Evolutionary conservation across 2,329 filamentous ascomycete species (phyloP).

Genomic region (Drechslerella coelobrocha): DNA sequence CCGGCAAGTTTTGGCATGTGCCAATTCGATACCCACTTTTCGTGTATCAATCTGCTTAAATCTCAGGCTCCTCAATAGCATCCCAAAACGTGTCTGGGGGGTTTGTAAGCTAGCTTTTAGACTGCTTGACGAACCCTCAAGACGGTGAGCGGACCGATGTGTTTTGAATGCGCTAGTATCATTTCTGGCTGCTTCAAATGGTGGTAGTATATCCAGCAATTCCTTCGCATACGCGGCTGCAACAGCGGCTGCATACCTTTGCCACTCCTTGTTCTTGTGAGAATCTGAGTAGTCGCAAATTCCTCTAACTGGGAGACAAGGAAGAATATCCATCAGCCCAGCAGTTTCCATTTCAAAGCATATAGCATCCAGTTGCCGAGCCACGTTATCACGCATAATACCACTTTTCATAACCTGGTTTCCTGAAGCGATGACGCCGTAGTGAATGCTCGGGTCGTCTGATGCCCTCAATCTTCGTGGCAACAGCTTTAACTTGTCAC

Average conservation of each 20-base stretch:
- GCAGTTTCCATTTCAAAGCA: constrained; percentile 47
- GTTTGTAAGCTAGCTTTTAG: background rate
- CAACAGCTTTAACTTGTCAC: constrained; percentile 17
- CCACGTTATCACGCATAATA: constrained; percentile 22
- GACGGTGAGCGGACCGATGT: background rate
- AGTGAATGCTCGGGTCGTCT: constrained; percentile 14
- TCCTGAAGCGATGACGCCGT: constrained; percentile 34
- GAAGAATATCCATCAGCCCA: constrained; percentile 37
- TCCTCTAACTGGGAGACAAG: constrained; percentile 33
- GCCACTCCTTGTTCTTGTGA: constrained; percentile 44
- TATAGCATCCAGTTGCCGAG: constrained; percentile 28
- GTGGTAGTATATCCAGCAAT: constrained; percentile 23
- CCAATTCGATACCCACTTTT: constrained; percentile 57
- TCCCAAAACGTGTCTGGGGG: constrained; percentile 1
- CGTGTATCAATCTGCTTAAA: constrained; percentile 60
- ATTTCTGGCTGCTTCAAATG: background rate
- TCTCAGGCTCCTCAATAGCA: constrained; percentile 56
- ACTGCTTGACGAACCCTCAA: constrained; percentile 9
- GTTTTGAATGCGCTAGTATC: background rate
- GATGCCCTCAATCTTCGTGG: background rate
- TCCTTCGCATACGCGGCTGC: constrained; percentile 34
- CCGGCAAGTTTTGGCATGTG: constrained; percentile 58
- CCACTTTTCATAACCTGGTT: constrained; percentile 40
- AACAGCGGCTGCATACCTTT: constrained; percentile 31
- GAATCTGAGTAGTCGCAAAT: constrained; percentile 46